These are phyloP conservation scores for Aspergillus sp. DNA, from an alignment of 2,329 filamentous ascomycete genomes.

Conservation along the genomic window DNA sequence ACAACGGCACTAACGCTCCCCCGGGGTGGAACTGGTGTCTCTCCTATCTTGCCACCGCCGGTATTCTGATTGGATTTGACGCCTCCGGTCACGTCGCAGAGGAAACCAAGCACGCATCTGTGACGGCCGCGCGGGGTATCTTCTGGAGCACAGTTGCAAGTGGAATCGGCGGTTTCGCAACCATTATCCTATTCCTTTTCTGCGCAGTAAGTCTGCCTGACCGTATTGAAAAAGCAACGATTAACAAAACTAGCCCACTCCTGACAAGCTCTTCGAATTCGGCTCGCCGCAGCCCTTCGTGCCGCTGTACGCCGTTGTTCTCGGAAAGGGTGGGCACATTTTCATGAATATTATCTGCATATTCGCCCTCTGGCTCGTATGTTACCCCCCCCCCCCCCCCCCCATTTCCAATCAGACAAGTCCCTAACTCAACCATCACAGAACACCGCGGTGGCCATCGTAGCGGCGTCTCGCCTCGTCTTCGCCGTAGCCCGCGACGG, in stretches of 20 bases:
- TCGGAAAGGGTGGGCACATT: constrained; percentile 58
- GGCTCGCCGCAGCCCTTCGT: constrained; percentile 60
- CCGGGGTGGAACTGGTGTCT: constrained; percentile 64
- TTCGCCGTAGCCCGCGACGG: constrained; percentile 64
- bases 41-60: constrained; percentile 60
- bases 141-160: constrained; percentile 61
- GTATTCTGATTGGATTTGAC: constrained; percentile 62
- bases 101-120: constrained; percentile 56
- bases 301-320: constrained; percentile 56
- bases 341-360: constrained; percentile 62
- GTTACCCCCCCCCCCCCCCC: constrained; percentile 10
- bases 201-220: constrained; percentile 46
- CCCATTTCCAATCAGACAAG: neutral
- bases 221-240: neutral
- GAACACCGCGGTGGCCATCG: constrained; percentile 61
- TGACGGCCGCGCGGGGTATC: constrained; percentile 57
- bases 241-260: constrained; percentile 40
- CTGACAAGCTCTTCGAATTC: constrained; percentile 54
- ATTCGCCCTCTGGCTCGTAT: constrained; percentile 51
- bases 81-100: constrained; percentile 62
- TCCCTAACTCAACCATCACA: constrained; percentile 14
- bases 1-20: constrained; percentile 58
- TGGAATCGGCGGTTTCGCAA: constrained; percentile 55
- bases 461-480: constrained; percentile 61
- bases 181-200: constrained; percentile 61